Evolutionary conservation across 2,329 filamentous ascomycete species (phyloP), one percentile per base, ranked within the genome.

Genomic region (Diaporthe sp.): DNA sequence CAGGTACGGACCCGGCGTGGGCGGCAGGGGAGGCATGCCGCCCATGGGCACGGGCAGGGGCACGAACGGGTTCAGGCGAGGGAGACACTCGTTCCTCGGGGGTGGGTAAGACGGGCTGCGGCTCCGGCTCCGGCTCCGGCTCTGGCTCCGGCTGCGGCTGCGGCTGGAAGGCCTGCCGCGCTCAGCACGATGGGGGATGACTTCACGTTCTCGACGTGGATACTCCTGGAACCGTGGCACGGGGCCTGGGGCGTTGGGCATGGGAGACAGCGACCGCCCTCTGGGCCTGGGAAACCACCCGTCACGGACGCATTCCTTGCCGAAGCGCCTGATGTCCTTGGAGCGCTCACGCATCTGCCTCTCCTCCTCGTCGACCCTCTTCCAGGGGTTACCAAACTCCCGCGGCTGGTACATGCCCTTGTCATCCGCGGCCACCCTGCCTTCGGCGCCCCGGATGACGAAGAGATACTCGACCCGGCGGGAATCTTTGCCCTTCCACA

Each of bases 381-480:
- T 37, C 81, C 81, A 82, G 6, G 81, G 81, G 39, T 81, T 81
- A n/a, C 60, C 70, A 65, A 49, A 42, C 1, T 58, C 42, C 3
- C 51, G 71, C 51, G 76, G 75, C 28, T 72, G 72, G 61, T 25
- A 53, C 73, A 79, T 51, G 10, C 77, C 76, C 7, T 75, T 76
- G 3, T 58, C 67, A 12, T 76, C 77, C 1, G 49, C 25, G 12
- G 62, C 68, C 19, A 73, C 76, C 31, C 75, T 76, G n/a, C 78
- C 77, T 70, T 79, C 79, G 19, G 44, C 74, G 1, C 80, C 80
- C 12, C 78, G 79, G 51, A 82, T 55, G 55, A 81, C 39, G 28
- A 79, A 78, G 51, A 79, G 80, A 53, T 78, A 68, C 25, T 78
- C 55, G 17, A 65, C 57, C n/a, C 75, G 72, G 0, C 76, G 57